A percentile compares a stretch with the other conserved stretches of the same genome.
Evolutionary conservation across 2,329 filamentous ascomycete species (phyloP).

Genomic region (Hymenoscyphus infarciens): DNA sequence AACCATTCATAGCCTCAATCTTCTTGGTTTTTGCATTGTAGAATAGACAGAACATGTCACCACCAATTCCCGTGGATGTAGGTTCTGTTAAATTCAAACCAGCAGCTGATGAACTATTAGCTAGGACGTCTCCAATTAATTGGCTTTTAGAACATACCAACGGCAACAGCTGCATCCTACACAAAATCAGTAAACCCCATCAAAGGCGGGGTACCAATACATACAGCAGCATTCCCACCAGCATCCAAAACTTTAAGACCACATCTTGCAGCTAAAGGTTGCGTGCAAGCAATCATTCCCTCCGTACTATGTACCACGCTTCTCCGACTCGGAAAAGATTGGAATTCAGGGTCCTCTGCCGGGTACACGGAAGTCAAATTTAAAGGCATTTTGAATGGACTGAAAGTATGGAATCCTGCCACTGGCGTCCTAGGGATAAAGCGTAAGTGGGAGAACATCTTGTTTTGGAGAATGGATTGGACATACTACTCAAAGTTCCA

Average conservation of each 20-base stretch:
- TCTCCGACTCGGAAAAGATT: conserved; percentile 71
- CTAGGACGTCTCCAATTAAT: conserved; percentile 3
- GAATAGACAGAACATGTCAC: conserved; percentile 95
- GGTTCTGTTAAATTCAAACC: conserved; percentile 93
- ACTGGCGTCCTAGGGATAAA: not conserved
- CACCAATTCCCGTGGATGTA: conserved; percentile 88
- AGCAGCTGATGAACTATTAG: conserved; percentile 56
- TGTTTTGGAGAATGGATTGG: not conserved
- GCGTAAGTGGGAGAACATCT: conserved; percentile 3
- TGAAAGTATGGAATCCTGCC: not conserved
- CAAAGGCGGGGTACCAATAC: conserved; percentile 35
- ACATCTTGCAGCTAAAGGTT: conserved; percentile 84
- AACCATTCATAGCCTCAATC: conserved; percentile 86
- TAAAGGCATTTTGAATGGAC: conserved; percentile 30
- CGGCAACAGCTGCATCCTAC: conserved; percentile 92
- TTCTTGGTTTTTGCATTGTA: conserved; percentile 81
- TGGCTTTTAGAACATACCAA: conserved; percentile 52
- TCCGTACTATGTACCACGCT: conserved; percentile 92
- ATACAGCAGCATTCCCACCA: conserved; percentile 89
- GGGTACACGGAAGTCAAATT: conserved; percentile 35
- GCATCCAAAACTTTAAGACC: conserved; percentile 80
- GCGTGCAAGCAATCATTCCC: conserved; percentile 85
- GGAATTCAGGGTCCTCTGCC: conserved; percentile 43
- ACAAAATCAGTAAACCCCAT: conserved; percentile 12
- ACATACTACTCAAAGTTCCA: conserved; percentile 3